Base-by-base conservation (phyloP, 306 rosid species). In the Cucumis cinereus region DNA sequence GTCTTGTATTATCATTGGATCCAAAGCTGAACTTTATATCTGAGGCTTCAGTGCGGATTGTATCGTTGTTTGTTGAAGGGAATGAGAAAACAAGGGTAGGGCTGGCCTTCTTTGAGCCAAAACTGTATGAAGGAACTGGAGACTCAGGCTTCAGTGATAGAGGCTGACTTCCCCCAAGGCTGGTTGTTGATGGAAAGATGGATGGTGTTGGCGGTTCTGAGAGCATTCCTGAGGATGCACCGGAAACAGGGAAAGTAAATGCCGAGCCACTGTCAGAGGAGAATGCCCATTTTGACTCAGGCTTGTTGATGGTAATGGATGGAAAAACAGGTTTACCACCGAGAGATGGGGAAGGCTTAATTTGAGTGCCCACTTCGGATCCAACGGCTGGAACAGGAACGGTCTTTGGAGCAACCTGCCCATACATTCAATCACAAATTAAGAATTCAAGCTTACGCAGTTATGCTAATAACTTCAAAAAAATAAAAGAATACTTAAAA, bases 161-260 rank as follows among this genome's bases (percentile, higher is more conserved):
- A 40, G 78, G 66, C 77, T 81, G 82, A 81, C 66, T 76, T 67
- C 81, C 83, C 47, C 76, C 28, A 4, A 82, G 43, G 24, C 82
- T 77, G 80, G 83, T 30, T 30, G 35, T 63, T 28, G 88, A 73
- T 33, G 98, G 98, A 72, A 81, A 38, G 66, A 90, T 70, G 77
- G 97, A 87, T 19, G 97, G 97, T 30, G 97, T 93, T 20, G 97
- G 96, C 16, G 87, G 98, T 78, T 94, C 96, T 3, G 85, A 82
- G 60, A 86, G 77, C 69, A 77, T 85, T 36, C 81, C 83, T 8
- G 92, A 79, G 36, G 88, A 68, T 22, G 88, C 71, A 24, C 86
- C 67, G 20, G 98, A 83, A 76, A 94, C 86, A 8, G 96, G 98
- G 77, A 94, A 94, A 54, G 94, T 86, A 83, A 94, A 91, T 54